Percentiles rank a stretch among this genome's conserved stretches.
Evolutionary conservation across 257 asterid genomes (phyloP).

Genomic region (Anisodus tanguticus): DNA sequence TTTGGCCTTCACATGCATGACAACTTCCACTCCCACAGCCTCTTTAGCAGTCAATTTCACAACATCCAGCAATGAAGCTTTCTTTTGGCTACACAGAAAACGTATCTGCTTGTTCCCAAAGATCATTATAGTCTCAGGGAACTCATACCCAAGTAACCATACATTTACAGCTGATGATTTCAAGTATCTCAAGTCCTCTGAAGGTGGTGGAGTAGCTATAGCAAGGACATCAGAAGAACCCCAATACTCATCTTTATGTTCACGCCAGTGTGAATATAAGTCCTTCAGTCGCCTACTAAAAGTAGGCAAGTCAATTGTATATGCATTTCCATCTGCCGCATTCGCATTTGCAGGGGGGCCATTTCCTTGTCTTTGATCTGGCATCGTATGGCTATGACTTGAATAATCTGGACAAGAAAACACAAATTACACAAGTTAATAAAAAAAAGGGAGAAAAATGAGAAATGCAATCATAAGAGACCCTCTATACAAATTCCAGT

Average conservation of each 20-base stretch:
- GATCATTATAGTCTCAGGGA: constrained; percentile 44
- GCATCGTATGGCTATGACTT: constrained; percentile 43
- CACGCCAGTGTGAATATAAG: constrained; percentile 57
- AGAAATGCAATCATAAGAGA: background rate
- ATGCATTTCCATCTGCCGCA: constrained; percentile 42
- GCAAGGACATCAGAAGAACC: constrained; percentile 53
- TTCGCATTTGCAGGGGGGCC: constrained; percentile 47
- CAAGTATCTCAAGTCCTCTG: constrained; percentile 56
- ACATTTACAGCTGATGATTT: constrained; percentile 45
- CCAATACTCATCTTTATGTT: constrained; percentile 53
- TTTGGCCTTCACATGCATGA: constrained; percentile 40
- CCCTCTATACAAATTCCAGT: background rate
- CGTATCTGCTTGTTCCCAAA: constrained; percentile 39
- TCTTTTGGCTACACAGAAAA: constrained; percentile 43
- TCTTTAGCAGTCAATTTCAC: constrained; percentile 36
- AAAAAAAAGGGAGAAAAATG: background rate
- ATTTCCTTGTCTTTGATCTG: constrained; percentile 46
- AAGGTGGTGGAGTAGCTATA: constrained; percentile 60
- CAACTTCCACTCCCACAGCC: constrained; percentile 36
- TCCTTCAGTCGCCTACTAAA: constrained; percentile 50
- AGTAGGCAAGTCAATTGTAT: constrained; percentile 52
- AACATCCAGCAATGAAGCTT: constrained; percentile 38
- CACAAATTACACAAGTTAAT: constrained; percentile 13
- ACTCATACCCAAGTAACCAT: constrained; percentile 42
- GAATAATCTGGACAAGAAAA: constrained; percentile 30